A percentile compares a stretch with the other conserved stretches of the same genome.
Conservation (phyloP, 176 grass and related monocot genomes). For the Musa itinerans region DNA sequence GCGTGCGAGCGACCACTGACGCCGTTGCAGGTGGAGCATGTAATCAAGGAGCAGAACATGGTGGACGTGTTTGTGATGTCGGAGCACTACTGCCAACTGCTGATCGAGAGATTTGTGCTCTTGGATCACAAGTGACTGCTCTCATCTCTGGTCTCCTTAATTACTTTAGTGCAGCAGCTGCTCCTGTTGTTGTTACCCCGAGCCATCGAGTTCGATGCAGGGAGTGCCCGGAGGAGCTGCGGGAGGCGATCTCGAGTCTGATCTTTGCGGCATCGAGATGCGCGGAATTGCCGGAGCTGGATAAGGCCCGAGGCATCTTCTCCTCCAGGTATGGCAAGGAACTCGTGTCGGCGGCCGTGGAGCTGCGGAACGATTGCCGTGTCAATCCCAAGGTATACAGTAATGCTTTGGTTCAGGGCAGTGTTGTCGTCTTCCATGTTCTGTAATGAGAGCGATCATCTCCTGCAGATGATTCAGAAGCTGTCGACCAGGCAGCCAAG, state of each 20-base stretch:
- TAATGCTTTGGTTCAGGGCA: no score
- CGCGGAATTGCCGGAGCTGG: constrained; percentile 73
- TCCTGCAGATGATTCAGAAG: constrained; percentile 69
- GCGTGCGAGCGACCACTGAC: no score
- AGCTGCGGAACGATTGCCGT: constrained; percentile 49
- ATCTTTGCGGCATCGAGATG: constrained; percentile 56
- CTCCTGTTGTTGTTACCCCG: no score
- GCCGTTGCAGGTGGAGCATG: constrained; percentile 48
- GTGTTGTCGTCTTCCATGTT: no score
- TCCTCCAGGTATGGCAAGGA: constrained; percentile 52
- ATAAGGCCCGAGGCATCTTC: constrained; percentile 43
- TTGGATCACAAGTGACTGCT: constrained; percentile 35
- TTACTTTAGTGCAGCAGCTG: no score
- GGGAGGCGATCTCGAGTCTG: constrained; percentile 60
- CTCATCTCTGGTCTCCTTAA: no score
- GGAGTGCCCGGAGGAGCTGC: constrained; percentile 74
- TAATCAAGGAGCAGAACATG: constrained; percentile 60
- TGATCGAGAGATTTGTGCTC: constrained; percentile 42
- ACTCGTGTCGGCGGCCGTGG: constrained; percentile 37
- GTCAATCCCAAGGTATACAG: constrained; percentile 34
- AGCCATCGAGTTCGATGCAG: neutral
- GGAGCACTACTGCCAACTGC: constrained; percentile 51
- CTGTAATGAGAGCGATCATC: no score
- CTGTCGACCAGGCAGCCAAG: constrained; percentile 58
- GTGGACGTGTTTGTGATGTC: constrained; percentile 50